Evolutionary conservation across 2,329 filamentous ascomycete genomes (phyloP).

Genomic region (Scedosporium apiospermum): DNA sequence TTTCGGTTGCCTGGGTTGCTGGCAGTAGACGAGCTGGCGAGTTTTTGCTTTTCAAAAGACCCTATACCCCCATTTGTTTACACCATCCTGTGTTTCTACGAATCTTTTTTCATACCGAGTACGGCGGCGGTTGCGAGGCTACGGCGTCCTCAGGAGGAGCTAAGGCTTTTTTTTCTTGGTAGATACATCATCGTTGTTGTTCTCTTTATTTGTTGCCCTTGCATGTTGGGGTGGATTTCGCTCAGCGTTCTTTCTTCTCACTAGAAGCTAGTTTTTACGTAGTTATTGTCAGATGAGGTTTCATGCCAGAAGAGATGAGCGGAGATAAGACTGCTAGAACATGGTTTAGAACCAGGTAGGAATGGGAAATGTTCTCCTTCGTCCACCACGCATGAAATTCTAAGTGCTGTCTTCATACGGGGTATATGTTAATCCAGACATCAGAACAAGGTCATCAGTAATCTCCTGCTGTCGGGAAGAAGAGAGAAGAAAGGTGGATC

Average conservation of each 20-base stretch:
- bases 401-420: background rate
- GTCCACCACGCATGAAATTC: background rate
- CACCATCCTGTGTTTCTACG: background rate
- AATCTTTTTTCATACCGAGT: background rate
- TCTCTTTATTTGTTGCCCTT: conserved; percentile 1
- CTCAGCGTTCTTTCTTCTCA: background rate
- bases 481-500: no score
- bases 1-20: background rate
- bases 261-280: no score
- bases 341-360: background rate
- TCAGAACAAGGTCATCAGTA: no score
- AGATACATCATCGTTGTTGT: background rate
- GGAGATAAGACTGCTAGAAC: no score
- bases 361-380: background rate
- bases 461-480: no score
- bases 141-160: background rate
- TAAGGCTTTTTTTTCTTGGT: background rate
- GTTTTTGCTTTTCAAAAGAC: background rate
- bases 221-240: background rate
- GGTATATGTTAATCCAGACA: background rate
- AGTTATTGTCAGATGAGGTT: no score
- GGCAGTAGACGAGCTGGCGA: background rate
- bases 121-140: background rate
- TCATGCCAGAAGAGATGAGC: no score
- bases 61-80: conserved; percentile 1